Base-by-base conservation (phyloP, 2,329 filamentous ascomycete species). In the Rachicladosporium sp. region DNA sequence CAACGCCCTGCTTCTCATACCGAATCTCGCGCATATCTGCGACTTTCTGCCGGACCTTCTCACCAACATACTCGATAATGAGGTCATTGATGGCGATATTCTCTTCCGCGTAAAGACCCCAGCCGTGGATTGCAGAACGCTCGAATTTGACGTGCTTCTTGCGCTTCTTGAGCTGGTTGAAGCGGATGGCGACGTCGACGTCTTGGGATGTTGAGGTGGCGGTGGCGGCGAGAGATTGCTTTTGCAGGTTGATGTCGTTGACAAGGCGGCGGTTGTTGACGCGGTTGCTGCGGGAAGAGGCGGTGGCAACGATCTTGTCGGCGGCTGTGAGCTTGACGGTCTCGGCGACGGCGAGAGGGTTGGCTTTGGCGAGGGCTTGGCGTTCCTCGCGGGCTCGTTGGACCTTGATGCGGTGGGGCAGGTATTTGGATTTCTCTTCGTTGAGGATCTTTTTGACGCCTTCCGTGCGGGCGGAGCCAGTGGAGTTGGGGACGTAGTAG, bases 81-180 rank as follows among this genome's bases (percentile, higher is more conserved):
- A 98, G 95, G 63, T 98, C 91, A 60, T 94, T 93, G 59, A 89
- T 87, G 44, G 82, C 76, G 47, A 98, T 98, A 57, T 93, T 91
- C 64, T 98, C 91, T 71, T 95, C 89, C 3, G 91, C 88, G 57
- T 98, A 98, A 21, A 98, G 67, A 21, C 91, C 91, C 91, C 91
- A 98, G 55, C 95, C 96, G 65, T 98, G 91, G 53, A 98, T 98
- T 34, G 91, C 91, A 38, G 91, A 98, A 33, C 91, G 78, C 42
- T 89, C 91, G 63, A 98, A 98, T 59, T 93, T 91, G 60, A 98
- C 91, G 1, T 89, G 88, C 70, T 98, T 98, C 77, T 96, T 98
- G 45, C 91, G 83, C 67, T 96, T 98, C 73, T 96, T 95, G 43
- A 98, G 78, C 67, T 96, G 91, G 63, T 98, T 98, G 73, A 98